Conservation (phyloP, 805 yeast genomes). For the Yamadazyma paraphyllophila region DNA sequence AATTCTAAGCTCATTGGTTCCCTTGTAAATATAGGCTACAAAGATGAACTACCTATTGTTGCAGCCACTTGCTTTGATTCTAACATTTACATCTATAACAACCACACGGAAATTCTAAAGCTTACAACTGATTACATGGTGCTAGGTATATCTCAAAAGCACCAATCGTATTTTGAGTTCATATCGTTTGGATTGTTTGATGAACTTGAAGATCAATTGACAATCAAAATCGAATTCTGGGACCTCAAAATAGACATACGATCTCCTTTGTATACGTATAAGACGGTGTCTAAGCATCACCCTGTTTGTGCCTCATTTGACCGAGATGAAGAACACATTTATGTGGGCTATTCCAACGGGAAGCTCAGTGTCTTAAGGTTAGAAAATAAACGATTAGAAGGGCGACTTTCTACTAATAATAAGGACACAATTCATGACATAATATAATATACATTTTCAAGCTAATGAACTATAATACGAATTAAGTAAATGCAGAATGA, state of each 20-base stretch:
- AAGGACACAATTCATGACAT: constrained; percentile 15
- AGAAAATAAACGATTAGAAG: constrained; percentile 10
- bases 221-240: constrained; percentile 28
- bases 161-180: constrained; percentile 22
- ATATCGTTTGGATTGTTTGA: constrained; percentile 22
- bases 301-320: constrained; percentile 15
- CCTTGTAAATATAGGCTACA: constrained; percentile 7
- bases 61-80: constrained; percentile 9
- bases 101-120: constrained; percentile 11
- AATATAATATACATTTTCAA: constrained; percentile 10
- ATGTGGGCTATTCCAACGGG: constrained; percentile 25
- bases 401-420: background rate
- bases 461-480: background rate
- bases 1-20: constrained; percentile 8
- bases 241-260: constrained; percentile 17
- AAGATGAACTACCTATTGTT: constrained; percentile 8
- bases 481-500: constrained; percentile 12
- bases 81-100: constrained; percentile 11
- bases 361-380: constrained; percentile 11
- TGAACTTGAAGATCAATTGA: constrained; percentile 3
- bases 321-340: constrained; percentile 17
- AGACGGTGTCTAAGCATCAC: constrained; percentile 4
- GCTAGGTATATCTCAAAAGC: constrained; percentile 18
- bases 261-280: constrained; percentile 2
- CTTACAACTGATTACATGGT: constrained; percentile 22